Evolutionary conservation across 768 basidiomycete genomes (phyloP).

Genomic region (Tylopilus felleus): DNA sequence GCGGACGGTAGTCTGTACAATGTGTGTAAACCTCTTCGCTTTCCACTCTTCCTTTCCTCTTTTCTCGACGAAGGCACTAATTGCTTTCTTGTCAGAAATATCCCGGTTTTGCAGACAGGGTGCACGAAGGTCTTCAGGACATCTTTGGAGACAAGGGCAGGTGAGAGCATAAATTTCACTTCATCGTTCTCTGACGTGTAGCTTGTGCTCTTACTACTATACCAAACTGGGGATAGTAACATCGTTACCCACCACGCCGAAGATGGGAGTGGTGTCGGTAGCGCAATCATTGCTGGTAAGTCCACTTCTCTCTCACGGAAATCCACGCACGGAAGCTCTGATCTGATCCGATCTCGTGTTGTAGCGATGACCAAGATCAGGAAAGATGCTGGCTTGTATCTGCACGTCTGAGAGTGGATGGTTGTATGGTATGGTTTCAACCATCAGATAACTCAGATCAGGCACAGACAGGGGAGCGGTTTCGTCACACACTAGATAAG

Average conservation of each 20-base stretch:
- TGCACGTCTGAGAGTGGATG: conserved; percentile 39
- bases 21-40: conserved; percentile 41
- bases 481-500: conserved; percentile 6
- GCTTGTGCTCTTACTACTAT: conserved; percentile 18
- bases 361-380: conserved; percentile 88
- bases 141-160: conserved; percentile 96
- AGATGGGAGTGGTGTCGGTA: conserved; percentile 84
- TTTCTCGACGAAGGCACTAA: not conserved
- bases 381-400: conserved; percentile 61
- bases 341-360: conserved; percentile 1
- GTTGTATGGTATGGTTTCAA: not conserved
- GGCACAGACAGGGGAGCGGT: not conserved
- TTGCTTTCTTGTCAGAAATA: conserved; percentile 70
- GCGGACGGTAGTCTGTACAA: conserved; percentile 97
- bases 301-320: conserved; percentile 3
- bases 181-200: not conserved
- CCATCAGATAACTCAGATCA: not conserved
- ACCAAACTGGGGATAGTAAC: conserved; percentile 59
- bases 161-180: conserved; percentile 41
- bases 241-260: conserved; percentile 37
- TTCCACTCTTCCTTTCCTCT: not conserved
- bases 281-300: conserved; percentile 89
- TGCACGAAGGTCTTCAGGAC: conserved; percentile 90
- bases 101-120: conserved; percentile 88
- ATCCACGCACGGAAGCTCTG: not conserved